Evolutionary conservation across 1,284 basidiomycete species (phyloP).

Genomic region (Apiotrichum gracile): DNA sequence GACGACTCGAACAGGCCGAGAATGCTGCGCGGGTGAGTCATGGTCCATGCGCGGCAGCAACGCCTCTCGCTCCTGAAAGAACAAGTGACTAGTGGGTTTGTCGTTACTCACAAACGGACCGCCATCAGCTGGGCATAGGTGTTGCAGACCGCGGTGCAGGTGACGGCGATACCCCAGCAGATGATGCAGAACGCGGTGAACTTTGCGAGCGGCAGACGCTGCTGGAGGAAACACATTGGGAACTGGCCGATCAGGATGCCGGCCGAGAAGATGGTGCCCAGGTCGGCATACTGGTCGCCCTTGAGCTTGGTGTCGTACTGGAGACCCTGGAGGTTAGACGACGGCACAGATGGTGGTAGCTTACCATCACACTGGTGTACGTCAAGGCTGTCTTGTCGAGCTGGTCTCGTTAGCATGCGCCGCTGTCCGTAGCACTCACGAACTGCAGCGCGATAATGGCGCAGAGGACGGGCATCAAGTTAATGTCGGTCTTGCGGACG

Average conservation of each 20-base stretch:
- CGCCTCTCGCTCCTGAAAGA: too few relatives aligned
- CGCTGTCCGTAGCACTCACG: not conserved
- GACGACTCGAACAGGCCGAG: constrained; percentile 14
- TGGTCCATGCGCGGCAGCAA: not conserved
- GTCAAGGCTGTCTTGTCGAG: constrained; percentile 15
- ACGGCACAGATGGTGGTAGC: not conserved
- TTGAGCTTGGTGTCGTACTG: constrained; percentile 4
- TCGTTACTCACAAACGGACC: constrained; percentile 47
- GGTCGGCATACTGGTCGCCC: constrained; percentile 14
- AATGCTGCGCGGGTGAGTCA: not conserved
- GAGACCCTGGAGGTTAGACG: not conserved
- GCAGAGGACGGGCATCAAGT: constrained; percentile 33
- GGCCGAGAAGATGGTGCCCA: constrained; percentile 19
- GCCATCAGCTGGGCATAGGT: constrained; percentile 62
- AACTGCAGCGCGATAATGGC: not conserved
- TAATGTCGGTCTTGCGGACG: constrained; percentile 31
- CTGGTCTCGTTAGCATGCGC: not conserved
- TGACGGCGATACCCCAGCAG: constrained; percentile 4
- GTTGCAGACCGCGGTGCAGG: constrained; percentile 8
- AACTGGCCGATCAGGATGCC: constrained; percentile 22
- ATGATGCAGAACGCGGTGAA: constrained; percentile 32
- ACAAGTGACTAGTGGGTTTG: not conserved
- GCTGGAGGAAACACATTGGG: constrained; percentile 19
- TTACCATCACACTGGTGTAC: constrained; percentile 3
- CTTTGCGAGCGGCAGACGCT: constrained; percentile 23